Conservation (phyloP, 164 flowering plant genomes). For the Akebia trifoliata region DNA sequence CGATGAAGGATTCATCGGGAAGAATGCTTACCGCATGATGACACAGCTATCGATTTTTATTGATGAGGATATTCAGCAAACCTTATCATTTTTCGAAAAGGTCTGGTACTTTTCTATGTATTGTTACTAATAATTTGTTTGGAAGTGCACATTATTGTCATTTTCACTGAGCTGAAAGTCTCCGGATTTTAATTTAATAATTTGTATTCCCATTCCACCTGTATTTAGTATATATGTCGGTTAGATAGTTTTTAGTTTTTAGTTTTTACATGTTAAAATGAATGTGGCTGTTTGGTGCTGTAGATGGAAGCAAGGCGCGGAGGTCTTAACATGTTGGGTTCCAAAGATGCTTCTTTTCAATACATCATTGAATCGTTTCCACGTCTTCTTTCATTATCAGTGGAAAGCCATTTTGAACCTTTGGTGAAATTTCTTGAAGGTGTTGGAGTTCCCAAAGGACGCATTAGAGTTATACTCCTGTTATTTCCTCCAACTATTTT, state of each 20-base stretch:
- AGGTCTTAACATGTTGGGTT: constrained; percentile 71
- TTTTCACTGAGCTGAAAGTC: no score
- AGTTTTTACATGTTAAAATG: background rate
- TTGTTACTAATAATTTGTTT: constrained; percentile 1
- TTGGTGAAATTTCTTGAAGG: constrained; percentile 48
- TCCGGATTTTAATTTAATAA: no score
- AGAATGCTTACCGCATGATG: constrained; percentile 80
- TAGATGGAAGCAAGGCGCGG: constrained; percentile 96
- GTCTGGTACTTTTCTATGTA: constrained; percentile 23
- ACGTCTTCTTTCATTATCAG: constrained; percentile 55
- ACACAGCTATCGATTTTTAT: constrained; percentile 52
- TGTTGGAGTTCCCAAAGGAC: constrained; percentile 48
- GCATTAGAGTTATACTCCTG: constrained; percentile 44
- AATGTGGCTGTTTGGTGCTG: constrained; percentile 14
- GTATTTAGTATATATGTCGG: no score
- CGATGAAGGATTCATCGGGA: constrained; percentile 33
- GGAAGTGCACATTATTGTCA: no score
- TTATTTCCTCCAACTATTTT: constrained; percentile 67
- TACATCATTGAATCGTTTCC: constrained; percentile 77
- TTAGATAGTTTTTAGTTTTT: no score
- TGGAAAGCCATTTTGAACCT: constrained; percentile 51
- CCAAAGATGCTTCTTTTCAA: constrained; percentile 50
- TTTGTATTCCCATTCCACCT: no score
- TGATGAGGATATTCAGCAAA: constrained; percentile 81
- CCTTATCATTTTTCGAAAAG: constrained; percentile 87